Percentiles rank a stretch among this genome's conserved stretches.
phyloP scores from a whole-genome alignment of 1,284 basidiomycete species.

The Trichosporon faecale region DNA sequence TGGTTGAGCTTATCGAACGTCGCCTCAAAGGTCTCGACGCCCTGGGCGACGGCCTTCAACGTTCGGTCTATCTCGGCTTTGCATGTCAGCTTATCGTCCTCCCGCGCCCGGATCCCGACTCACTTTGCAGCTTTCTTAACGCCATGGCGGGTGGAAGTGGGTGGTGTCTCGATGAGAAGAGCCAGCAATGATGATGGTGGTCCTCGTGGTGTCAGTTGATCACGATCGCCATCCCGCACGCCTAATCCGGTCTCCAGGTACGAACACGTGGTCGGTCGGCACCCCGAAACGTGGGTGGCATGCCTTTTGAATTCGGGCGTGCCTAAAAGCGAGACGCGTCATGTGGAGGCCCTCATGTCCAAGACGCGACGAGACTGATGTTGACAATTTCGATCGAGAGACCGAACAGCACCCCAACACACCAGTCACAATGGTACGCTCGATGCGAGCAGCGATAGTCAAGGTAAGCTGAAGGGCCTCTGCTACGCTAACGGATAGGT shows the following conservation, averaged over 20 bases:
- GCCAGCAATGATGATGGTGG: slow-evolving; percentile 1
- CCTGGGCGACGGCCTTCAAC: slow-evolving; percentile 88
- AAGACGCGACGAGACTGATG: slow-evolving; percentile 12
- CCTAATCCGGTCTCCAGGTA: background rate
- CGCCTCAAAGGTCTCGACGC: slow-evolving; percentile 89
- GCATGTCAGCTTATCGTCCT: slow-evolving; percentile 8
- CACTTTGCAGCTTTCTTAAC: slow-evolving; percentile 47
- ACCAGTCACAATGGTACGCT: slow-evolving; percentile 36
- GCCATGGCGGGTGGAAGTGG: slow-evolving; percentile 32
- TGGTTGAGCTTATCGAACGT: slow-evolving; percentile 97
- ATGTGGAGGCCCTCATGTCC: slow-evolving; percentile 17
- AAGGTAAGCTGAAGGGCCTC: slow-evolving; percentile 35
- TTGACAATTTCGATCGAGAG: slow-evolving; percentile 7
- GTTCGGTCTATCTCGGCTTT: slow-evolving; percentile 94
- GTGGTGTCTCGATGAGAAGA: slow-evolving; percentile 8
- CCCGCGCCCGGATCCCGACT: slow-evolving; percentile 2
- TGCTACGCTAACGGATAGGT: slow-evolving; percentile 36
- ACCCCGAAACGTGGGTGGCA: background rate
- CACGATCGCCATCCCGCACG: background rate
- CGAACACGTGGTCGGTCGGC: background rate
- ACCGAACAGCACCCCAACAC: background rate
- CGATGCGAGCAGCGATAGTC: slow-evolving; percentile 49
- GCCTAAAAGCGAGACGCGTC: slow-evolving; percentile 10
- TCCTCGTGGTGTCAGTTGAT: slow-evolving; percentile 11
- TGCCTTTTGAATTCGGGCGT: background rate